Conservation (phyloP, 805 yeast genomes). For the Ogataea thermomethanolica region DNA sequence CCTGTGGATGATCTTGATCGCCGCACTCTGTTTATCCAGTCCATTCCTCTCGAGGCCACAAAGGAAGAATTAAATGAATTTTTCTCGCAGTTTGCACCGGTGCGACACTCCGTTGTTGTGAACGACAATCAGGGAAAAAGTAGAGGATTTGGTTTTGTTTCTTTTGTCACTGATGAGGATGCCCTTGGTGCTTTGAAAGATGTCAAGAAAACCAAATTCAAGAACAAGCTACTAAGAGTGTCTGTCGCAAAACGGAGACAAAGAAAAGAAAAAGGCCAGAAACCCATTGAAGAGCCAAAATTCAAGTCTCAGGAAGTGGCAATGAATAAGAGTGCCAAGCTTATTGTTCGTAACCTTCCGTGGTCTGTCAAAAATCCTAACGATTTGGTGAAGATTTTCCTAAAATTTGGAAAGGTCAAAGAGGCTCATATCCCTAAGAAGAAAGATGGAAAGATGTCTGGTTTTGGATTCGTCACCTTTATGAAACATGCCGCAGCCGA, state of each 20-base stretch:
- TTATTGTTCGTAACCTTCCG: constrained; percentile 89
- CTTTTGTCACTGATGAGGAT: constrained; percentile 83
- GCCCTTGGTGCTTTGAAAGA: constrained; percentile 69
- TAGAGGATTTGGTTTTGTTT: constrained; percentile 94
- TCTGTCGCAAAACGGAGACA: constrained; percentile 93
- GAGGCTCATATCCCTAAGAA: constrained; percentile 89
- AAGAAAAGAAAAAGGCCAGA: constrained; percentile 42
- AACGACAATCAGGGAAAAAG: constrained; percentile 72
- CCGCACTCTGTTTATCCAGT: constrained; percentile 78
- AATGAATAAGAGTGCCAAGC: constrained; percentile 64
- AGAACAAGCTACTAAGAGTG: constrained; percentile 63
- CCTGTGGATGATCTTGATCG: constrained; percentile 39
- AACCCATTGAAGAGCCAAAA: constrained; percentile 24
- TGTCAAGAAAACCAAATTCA: constrained; percentile 62
- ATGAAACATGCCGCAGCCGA: constrained; percentile 73
- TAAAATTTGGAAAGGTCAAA: constrained; percentile 77
- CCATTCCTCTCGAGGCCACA: constrained; percentile 77
- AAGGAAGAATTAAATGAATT: constrained; percentile 77
- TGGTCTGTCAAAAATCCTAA: constrained; percentile 88
- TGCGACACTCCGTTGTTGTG: constrained; percentile 91
- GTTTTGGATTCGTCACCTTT: constrained; percentile 95
- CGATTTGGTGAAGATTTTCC: constrained; percentile 64
- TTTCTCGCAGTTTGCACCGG: constrained; percentile 91
- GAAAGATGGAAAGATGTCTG: constrained; percentile 83
- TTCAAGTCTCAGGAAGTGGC: constrained; percentile 22